Base-by-base conservation (phyloP, 2,329 filamentous ascomycete genomes). In the Beauveria bassiana region DNA sequence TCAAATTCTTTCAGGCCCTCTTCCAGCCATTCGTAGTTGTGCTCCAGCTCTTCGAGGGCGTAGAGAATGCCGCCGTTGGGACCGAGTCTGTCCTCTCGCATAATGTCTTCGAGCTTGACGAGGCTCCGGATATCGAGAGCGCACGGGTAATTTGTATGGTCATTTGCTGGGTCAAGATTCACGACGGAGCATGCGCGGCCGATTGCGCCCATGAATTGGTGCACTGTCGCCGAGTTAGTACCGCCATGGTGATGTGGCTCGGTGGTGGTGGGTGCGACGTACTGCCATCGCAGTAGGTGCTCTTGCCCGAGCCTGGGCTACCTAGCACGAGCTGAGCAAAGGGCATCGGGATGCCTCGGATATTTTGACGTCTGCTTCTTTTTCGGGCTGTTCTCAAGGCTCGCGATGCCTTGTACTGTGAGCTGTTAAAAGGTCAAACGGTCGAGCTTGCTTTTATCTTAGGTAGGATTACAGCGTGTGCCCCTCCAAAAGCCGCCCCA, bases 211-310 rank as follows among this genome's bases (percentile, higher is more conserved):
- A 98, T 89, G 78, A 99, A 99, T 77, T 99, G 95, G 71, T 97
- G 91, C 90, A 99, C 86, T 88, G 63, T 52, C 10, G 28, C 67
- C 62, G 20, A 26, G 49, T 50, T 14, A 56, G 52, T 28, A 22
- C 18, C 14, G 14, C 1, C 34, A 38, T n/a, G 12, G 10, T 46
- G 53, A 47, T 38, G 28, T 8, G 18, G 16, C 38, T 50, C 20
- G 6, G 24, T 42, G 42, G 53, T 40, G 38, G 55, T 40, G 34
- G 12, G 8, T 26, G 18, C 6, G 38, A 70, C 85, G 74, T 74
- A 88, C 86, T 96, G 72, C 95, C 95, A 86, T 98, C 91, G 80
- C 93, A 98, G 74, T 96, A 97, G 8, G 95, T 99, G 66, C 92
- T 97, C 78, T 99, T 99, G 64, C 95, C 95, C 34, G 92, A 87